Evolutionary conservation across 495 filamentous ascomycete species (phyloP), one percentile per base, ranked within the genome.

Genomic region (Xylaria sp.): DNA sequence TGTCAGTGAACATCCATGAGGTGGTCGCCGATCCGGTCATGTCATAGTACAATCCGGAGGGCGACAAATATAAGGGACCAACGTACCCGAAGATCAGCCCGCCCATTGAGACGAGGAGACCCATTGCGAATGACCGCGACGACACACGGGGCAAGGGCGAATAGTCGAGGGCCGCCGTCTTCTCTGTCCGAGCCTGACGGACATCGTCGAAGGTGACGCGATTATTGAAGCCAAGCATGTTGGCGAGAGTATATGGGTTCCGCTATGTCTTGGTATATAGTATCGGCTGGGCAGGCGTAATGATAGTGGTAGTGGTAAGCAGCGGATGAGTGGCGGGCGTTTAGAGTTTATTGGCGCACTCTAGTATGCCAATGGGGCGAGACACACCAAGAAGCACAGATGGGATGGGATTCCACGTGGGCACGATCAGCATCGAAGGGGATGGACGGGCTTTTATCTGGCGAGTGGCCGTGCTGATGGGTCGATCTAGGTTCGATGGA

Each of bases 41-140:
- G 40, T 7, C 19, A 21, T 40, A n/a, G 26, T 19, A 26, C 26
- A 37, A 33, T 26, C 1, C 19, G 31, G 31, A 15, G 46, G 86
- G 89, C 67, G 88, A 85, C 75, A 88, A 86, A 72, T 35, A 50
- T 9, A 3, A 3, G 21, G 19, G 21, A 9, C 14, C 5, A 43
- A 68, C 66, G 67, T 89, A 88, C 75, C 89, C 89, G 73, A 93
- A 93, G 70, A 93, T 89, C 78, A 93, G 90, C 71, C 91, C 91
- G 76, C 91, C 91, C 84, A 93, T 90, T 11, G 91, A 82, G 55
- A 86, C 86, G 55, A 86, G 76, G 55, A 87, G 64, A 69, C 85
- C 86, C 71, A 88, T 80, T 65, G 81, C 80, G 72, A 86, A 82
- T 0, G 85, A 83, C 3, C 84, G 81, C 76, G 80, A 80, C 35